phyloP scores from a whole-genome alignment of 257 asterid species.

The Coffea eugenioides region DNA sequence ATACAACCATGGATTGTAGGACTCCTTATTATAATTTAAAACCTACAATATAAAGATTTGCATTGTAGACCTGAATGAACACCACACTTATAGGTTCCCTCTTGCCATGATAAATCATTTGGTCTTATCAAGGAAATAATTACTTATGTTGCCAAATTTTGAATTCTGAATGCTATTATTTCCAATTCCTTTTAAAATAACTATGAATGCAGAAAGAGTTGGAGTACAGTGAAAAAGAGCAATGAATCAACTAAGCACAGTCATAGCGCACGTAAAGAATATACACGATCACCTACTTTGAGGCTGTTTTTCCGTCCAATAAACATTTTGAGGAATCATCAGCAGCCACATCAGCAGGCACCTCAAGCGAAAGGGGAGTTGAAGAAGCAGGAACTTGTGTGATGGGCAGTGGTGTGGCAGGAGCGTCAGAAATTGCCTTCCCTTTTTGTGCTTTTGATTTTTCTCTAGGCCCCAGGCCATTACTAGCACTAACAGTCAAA shows the following conservation, averaged over 20 bases:
- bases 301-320: slow-evolving; percentile 58
- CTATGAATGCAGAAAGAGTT: neutral
- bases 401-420: slow-evolving; percentile 41
- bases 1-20: too few relatives aligned
- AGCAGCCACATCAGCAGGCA: slow-evolving; percentile 33
- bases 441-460: slow-evolving; percentile 54
- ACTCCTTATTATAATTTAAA: neutral
- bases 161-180: neutral
- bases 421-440: slow-evolving; percentile 46
- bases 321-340: slow-evolving; percentile 51
- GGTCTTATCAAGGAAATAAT: neutral
- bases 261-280: slow-evolving; percentile 1
- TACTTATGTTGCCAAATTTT: neutral
- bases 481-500: slow-evolving; percentile 59
- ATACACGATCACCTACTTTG: slow-evolving; percentile 49
- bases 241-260: neutral
- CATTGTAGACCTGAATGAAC: neutral
- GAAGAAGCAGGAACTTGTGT: slow-evolving; percentile 35
- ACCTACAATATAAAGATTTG: neutral
- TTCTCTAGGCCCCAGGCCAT: slow-evolving; percentile 60
- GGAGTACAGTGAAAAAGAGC: neutral
- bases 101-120: neutral
- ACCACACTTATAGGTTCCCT: neutral
- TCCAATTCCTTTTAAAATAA: neutral
- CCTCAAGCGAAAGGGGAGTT: slow-evolving; percentile 45